Base-by-base conservation (phyloP, 2,329 filamentous ascomycete species). In the Scedosporium apiospermum region DNA sequence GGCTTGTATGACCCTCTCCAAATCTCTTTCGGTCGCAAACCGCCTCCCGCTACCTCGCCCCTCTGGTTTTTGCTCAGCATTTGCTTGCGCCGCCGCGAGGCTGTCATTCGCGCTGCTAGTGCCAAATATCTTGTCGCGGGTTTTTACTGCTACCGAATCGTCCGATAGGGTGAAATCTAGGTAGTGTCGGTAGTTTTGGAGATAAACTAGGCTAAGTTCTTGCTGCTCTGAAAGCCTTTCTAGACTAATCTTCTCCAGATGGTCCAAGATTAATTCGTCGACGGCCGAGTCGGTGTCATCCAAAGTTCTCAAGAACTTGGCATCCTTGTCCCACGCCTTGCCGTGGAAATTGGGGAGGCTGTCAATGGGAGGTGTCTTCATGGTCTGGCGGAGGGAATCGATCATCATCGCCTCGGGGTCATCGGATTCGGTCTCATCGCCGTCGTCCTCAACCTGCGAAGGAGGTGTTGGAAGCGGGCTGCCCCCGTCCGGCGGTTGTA, bases 11-110 rank as follows among this genome's bases (percentile, higher is more conserved):
- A 89, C 87, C 44, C 85, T 81, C 70, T 92, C 86, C 6, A 92
- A 73, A 64, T 93, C 89, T 60, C 88, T 84, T 69, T 93, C 89
- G 16, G 87, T 89, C 14, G 84, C 86, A 70, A 86, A 89, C 63
- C 85, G 78, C 64, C 81, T 82, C 62, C 82, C 72, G 30, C 76
- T 68, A 30, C 82, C 77, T 65, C 83, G 77, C 5, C 82, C 79
- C 70, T 89, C 85, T 0, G 80, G 77, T 65, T 81, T 84, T 2
- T 81, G 72, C 64, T 88, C 86, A 14, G 80, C 76, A 6, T 82
- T 73, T 6, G 75, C 70, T 16, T 76, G 69, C 0, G 73, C 72
- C 5, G 65, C 70, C 1, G 69, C 64, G 9, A 51, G 26, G 34
- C 14, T 42, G 12, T 77, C 76, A 1, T 69, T 66, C 6, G 72